Percentiles rank a stretch among this genome's conserved stretches.
Conservation (phyloP, 2,329 filamentous ascomycete genomes). For the Claviceps paspali region DNA sequence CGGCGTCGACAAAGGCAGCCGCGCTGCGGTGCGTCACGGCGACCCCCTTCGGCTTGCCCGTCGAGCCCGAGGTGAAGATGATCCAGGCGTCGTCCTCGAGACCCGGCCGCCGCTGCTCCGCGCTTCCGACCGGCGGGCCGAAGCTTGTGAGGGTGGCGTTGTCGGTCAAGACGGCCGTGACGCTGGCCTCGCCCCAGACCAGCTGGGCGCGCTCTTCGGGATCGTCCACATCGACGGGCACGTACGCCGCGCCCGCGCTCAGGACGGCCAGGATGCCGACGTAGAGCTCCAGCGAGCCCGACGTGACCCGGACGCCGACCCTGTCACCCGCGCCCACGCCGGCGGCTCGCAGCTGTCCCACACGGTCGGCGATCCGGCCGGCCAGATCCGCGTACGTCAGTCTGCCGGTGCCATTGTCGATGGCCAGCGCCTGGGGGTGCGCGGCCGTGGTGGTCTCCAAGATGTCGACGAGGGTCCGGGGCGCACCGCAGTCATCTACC, state of each 20-base stretch:
- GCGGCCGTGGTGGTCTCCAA: conserved; percentile 5
- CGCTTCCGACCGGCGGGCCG: neutral
- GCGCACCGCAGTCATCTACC: neutral
- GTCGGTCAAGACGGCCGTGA: conserved; percentile 9
- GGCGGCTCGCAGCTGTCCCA: conserved; percentile 3
- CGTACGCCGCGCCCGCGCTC: conserved; percentile 9
- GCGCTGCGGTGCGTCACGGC: conserved; percentile 12
- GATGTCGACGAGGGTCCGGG: conserved; percentile 10
- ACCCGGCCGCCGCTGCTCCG: conserved; percentile 2
- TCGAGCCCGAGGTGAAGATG: conserved; percentile 12
- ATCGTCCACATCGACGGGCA: conserved; percentile 11
- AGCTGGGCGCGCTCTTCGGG: conserved; percentile 10
- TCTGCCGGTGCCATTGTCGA: conserved; percentile 7
- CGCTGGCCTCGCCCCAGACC: conserved; percentile 9
- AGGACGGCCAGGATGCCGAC: conserved; percentile 9
- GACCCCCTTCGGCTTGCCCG: conserved; percentile 13
- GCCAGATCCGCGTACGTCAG: conserved; percentile 7
- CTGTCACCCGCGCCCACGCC: conserved; percentile 9
- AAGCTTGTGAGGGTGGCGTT: conserved; percentile 6
- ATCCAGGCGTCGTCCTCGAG: conserved; percentile 11
- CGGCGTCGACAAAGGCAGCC: conserved; percentile 12
- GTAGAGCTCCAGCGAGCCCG: conserved; percentile 9
- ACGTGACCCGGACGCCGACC: conserved; percentile 9
- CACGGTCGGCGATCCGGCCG: conserved; percentile 2
- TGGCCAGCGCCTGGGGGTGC: conserved; percentile 6